A percentile compares a stretch with the other conserved stretches of the same genome.
These are phyloP conservation scores for Torrubiella hemipterigena DNA, from an alignment of 2,329 filamentous ascomycete species.

Conservation along the genomic window DNA sequence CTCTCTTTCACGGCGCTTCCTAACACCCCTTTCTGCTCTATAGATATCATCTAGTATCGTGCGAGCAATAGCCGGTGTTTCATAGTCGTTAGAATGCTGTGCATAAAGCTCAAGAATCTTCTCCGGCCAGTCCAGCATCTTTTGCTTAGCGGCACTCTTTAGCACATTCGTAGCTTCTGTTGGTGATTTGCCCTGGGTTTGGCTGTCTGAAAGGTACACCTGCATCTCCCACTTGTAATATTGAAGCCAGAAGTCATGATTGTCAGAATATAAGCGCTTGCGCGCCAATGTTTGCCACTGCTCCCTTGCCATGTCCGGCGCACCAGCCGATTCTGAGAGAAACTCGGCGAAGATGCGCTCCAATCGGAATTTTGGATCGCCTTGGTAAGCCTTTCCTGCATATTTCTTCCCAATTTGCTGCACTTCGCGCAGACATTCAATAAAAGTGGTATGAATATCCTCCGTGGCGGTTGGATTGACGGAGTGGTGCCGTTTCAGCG, in stretches of 20 bases:
- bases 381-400: constrained; percentile 63
- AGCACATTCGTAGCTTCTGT: constrained; percentile 65
- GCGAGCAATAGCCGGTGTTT: constrained; percentile 64
- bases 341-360: constrained; percentile 91
- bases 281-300: constrained; percentile 62
- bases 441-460: constrained; percentile 78
- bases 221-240: constrained; percentile 91
- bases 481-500: constrained; percentile 77
- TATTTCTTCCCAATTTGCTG: constrained; percentile 64
- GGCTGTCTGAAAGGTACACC: constrained; percentile 32
- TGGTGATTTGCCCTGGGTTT: constrained; percentile 38
- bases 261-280: constrained; percentile 55
- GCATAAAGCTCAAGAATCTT: constrained; percentile 62
- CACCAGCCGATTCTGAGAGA: constrained; percentile 71
- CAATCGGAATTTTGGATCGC: constrained; percentile 80
- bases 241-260: constrained; percentile 85
- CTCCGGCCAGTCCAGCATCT: constrained; percentile 64
- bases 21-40: constrained; percentile 51
- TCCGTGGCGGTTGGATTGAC: constrained; percentile 62
- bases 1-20: constrained; percentile 53
- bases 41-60: constrained; percentile 62
- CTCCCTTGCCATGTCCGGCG: constrained; percentile 62
- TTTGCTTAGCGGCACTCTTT: constrained; percentile 51
- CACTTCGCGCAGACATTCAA: constrained; percentile 79
- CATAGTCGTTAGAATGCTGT: constrained; percentile 81